A percentile compares a stretch with the other conserved stretches of the same genome.
phyloP scores from a whole-genome alignment of 129 eudicot species.

The Lonicera japonica region DNA sequence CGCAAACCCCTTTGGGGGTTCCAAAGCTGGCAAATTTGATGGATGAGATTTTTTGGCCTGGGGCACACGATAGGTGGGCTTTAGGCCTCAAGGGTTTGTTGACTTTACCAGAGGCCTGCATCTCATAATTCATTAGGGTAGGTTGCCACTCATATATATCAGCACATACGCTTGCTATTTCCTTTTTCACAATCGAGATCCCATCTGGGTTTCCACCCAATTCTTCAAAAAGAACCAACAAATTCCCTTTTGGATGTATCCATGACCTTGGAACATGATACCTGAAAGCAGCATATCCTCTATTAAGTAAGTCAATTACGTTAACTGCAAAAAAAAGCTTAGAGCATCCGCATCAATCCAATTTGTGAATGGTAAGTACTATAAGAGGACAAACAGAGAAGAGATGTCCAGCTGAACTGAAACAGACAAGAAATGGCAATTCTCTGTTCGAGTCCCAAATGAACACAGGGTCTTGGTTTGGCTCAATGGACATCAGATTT shows the following conservation, averaged over 20 bases:
- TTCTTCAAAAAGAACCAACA: constrained; percentile 88
- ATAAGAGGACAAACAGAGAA: too few species aligned
- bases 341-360: too few species aligned
- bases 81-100: constrained; percentile 77
- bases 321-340: background rate
- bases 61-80: constrained; percentile 84
- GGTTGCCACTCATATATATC: constrained; percentile 98
- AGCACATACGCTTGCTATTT: constrained; percentile 73
- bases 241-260: constrained; percentile 81
- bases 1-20: constrained; percentile 87
- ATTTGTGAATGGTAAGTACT: too few species aligned
- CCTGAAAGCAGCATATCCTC: constrained; percentile 35
- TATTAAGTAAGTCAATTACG: background rate
- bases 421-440: too few species aligned
- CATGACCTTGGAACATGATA: constrained; percentile 95
- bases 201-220: constrained; percentile 86
- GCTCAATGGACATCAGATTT: too few species aligned
- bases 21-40: constrained; percentile 99
- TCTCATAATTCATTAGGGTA: constrained; percentile 57
- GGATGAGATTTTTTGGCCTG: constrained; percentile 85
- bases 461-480: too few species aligned
- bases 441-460: too few species aligned
- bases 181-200: constrained; percentile 67
- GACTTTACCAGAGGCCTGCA: constrained; percentile 77
- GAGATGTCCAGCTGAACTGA: too few species aligned